Evolutionary conservation across 2,329 filamentous ascomycete genomes (phyloP).

Genomic region (Paracorniculantispora psalliotae): DNA sequence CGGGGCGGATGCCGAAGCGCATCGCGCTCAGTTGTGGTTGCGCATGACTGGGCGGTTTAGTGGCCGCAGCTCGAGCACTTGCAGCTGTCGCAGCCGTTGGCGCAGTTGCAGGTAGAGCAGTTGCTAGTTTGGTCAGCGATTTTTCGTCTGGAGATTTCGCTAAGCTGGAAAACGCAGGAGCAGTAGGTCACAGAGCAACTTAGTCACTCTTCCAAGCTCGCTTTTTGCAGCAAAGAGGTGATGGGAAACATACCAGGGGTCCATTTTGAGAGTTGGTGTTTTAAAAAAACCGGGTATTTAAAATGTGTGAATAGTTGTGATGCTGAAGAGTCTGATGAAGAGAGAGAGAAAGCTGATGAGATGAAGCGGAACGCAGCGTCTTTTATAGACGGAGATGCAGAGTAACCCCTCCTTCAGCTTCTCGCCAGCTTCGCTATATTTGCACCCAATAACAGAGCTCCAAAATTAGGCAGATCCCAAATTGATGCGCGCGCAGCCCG

Average conservation of each 20-base stretch:
- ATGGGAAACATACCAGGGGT: slow-evolving; percentile 9
- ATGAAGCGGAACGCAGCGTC: not conserved
- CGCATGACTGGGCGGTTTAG: not conserved
- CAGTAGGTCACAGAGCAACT: not conserved
- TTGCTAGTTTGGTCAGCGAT: slow-evolving; percentile 13
- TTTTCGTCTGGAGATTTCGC: not conserved
- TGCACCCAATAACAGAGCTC: slow-evolving; percentile 3
- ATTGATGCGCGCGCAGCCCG: slow-evolving; percentile 7
- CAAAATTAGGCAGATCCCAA: slow-evolving; percentile 4
- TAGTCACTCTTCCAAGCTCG: too few relatives aligned
- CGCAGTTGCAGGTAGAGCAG: slow-evolving; percentile 21
- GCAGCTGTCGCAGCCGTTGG: slow-evolving; percentile 20
- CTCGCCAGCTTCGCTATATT: not conserved
- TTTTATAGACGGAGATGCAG: slow-evolving; percentile 4
- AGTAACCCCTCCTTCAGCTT: slow-evolving; percentile 1
- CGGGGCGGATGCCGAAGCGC: slow-evolving; percentile 4
- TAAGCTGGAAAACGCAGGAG: not conserved
- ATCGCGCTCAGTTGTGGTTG: not conserved
- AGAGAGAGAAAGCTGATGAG: not conserved
- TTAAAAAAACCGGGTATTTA: not conserved
- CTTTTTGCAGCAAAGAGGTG: not conserved
- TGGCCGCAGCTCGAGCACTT: slow-evolving; percentile 21
- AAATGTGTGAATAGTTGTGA: not conserved
- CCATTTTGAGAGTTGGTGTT: slow-evolving; percentile 8
- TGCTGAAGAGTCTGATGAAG: not conserved